These are phyloP conservation scores for Drechslerella stenobrocha DNA, from an alignment of 2,329 filamentous ascomycete genomes.

Conservation along the genomic window DNA sequence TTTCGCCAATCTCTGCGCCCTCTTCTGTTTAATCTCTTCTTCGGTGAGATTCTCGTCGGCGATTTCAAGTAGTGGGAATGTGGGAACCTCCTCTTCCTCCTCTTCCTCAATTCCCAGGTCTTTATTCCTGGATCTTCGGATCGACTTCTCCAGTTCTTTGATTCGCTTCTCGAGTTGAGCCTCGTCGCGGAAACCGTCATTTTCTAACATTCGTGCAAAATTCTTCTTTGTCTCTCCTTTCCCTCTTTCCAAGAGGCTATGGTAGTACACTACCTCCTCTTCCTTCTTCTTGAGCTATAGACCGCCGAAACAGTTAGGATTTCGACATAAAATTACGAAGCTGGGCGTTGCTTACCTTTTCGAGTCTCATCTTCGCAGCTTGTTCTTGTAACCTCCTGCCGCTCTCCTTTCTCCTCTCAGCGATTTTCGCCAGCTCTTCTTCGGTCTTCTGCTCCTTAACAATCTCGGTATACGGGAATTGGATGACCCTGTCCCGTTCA, in stretches of 20 bases:
- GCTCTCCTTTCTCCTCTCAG: constrained; percentile 93
- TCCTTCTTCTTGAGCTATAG: constrained; percentile 80
- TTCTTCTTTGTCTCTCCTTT: constrained; percentile 86
- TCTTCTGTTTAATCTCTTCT: constrained; percentile 84
- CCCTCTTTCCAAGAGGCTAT: constrained; percentile 73
- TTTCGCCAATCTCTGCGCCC: constrained; percentile 88
- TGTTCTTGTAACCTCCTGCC: constrained; percentile 90
- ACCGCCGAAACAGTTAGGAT: constrained; percentile 5
- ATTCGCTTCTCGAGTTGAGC: constrained; percentile 79
- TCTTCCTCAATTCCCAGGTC: constrained; percentile 82
- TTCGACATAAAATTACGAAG: neutral
- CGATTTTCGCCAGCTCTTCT: constrained; percentile 85
- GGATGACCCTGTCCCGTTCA: constrained; percentile 82
- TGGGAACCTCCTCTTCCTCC: constrained; percentile 74
- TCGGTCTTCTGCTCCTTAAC: constrained; percentile 87
- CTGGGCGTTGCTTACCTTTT: constrained; percentile 63
- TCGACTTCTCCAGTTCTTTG: constrained; percentile 84
- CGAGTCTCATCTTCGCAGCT: constrained; percentile 93
- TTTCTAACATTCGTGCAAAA: constrained; percentile 78
- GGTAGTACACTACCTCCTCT: constrained; percentile 91
- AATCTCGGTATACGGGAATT: constrained; percentile 92
- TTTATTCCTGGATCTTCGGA: constrained; percentile 87
- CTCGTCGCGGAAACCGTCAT: constrained; percentile 91
- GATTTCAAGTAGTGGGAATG: constrained; percentile 84
- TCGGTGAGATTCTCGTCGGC: constrained; percentile 94